phyloP scores from a whole-genome alignment of 2,329 filamentous ascomycete species.

The Coniochaeta sp. region DNA sequence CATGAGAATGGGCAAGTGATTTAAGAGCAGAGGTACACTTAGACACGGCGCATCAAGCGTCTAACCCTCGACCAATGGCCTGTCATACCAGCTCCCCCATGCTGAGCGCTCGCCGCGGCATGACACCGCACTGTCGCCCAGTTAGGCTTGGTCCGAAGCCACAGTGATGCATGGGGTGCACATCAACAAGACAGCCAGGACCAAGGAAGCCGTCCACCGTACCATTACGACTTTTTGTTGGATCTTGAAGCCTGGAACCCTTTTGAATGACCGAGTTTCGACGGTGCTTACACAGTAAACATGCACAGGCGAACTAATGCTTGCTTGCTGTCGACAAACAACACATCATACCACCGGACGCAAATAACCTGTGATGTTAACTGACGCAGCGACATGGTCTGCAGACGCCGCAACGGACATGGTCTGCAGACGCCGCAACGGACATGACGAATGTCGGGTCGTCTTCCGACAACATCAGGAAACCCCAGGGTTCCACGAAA shows the following conservation, averaged over 20 bases:
- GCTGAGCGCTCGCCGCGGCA: background rate
- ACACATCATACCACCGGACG: background rate
- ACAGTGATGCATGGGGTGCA: background rate
- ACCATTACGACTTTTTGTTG: background rate
- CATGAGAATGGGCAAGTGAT: background rate
- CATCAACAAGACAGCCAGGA: background rate
- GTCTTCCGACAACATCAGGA: background rate
- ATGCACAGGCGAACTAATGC: too few relatives aligned
- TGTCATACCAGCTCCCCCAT: background rate
- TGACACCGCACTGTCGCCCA: background rate
- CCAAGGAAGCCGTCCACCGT: background rate
- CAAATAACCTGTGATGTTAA: background rate
- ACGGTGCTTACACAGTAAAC: too few relatives aligned
- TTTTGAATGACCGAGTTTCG: background rate
- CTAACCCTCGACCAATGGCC: background rate
- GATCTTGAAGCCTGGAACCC: background rate
- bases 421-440: background rate
- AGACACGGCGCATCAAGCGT: background rate
- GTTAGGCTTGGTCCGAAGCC: background rate
- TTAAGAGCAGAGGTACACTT: background rate
- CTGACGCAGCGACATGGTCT: background rate
- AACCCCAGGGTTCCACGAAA: background rate
- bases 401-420: background rate
- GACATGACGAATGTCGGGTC: background rate
- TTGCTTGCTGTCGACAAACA: too few relatives aligned